These are phyloP conservation scores for Podaxis sp. DNA, from an alignment of 768 basidiomycete species.

Conservation along the genomic window DNA sequence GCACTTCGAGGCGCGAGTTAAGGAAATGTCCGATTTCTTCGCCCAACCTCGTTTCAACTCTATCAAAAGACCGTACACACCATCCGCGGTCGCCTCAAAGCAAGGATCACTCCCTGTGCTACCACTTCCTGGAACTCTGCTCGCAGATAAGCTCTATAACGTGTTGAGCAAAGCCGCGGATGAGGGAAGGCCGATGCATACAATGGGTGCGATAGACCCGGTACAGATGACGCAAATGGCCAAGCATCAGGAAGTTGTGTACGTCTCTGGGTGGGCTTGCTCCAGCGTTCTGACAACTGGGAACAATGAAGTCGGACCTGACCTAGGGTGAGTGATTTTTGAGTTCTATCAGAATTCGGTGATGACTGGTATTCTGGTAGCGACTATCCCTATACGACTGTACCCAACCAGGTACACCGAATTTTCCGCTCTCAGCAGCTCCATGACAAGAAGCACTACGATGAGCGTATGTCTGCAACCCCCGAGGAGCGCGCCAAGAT, in stretches of 20 bases:
- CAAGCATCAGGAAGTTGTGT: constrained; percentile 78
- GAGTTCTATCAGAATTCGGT: not conserved
- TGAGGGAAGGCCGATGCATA: constrained; percentile 74
- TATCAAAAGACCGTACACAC: constrained; percentile 78
- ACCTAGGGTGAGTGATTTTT: constrained; percentile 70
- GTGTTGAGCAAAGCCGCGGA: constrained; percentile 62
- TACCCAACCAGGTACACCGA: constrained; percentile 93
- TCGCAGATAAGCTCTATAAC: constrained; percentile 83
- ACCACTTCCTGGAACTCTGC: constrained; percentile 72
- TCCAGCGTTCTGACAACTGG: constrained; percentile 87
- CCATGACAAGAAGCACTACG: constrained; percentile 92
- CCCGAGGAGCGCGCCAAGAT: constrained; percentile 65
- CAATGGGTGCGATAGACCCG: constrained; percentile 92
- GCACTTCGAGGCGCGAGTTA: constrained; percentile 60
- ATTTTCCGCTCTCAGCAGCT: constrained; percentile 90
- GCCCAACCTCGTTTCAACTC: constrained; percentile 67
- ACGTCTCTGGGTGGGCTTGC: constrained; percentile 92
- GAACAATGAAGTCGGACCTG: constrained; percentile 90
- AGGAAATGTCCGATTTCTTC: constrained; percentile 73
- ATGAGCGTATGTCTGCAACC: constrained; percentile 72
- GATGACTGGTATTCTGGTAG: constrained; percentile 33
- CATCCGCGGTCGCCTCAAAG: constrained; percentile 80
- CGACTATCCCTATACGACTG: constrained; percentile 95
- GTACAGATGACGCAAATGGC: constrained; percentile 97
- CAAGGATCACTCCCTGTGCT: constrained; percentile 84